Evolutionary conservation across 352 stramenopile species (phyloP).

Genomic region (Globisporangium carolinianum): DNA sequence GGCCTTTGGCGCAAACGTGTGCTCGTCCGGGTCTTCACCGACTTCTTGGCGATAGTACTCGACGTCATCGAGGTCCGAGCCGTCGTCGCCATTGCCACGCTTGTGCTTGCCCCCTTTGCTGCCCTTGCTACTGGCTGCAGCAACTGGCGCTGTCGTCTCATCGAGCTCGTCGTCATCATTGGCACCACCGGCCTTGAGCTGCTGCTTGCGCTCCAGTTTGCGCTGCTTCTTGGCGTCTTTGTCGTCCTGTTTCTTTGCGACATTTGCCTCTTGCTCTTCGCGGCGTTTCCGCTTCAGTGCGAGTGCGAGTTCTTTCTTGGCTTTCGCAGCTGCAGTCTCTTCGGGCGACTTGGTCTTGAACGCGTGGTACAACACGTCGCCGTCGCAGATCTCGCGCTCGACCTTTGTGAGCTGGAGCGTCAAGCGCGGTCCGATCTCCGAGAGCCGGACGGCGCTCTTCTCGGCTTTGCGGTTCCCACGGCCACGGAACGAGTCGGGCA

Average conservation of each 20-base stretch:
- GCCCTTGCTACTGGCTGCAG: slow-evolving; percentile 10
- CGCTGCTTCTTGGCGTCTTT: slow-evolving; percentile 76
- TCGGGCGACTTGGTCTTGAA: slow-evolving; percentile 87
- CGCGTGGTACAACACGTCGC: slow-evolving; percentile 97
- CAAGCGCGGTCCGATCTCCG: slow-evolving; percentile 94
- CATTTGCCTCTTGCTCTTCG: slow-evolving; percentile 87
- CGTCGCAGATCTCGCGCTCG: slow-evolving; percentile 92
- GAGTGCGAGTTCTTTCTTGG: slow-evolving; percentile 57
- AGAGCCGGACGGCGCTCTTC: slow-evolving; percentile 92
- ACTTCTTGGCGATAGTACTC: slow-evolving; percentile 84
- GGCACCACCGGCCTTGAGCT: slow-evolving; percentile 18
- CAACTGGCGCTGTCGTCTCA: slow-evolving; percentile 26
- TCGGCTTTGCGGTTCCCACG: slow-evolving; percentile 89
- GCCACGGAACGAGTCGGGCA: slow-evolving; percentile 90
- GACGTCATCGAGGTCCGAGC: slow-evolving; percentile 64
- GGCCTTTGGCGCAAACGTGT: slow-evolving; percentile 64
- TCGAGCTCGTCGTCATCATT: slow-evolving; percentile 20
- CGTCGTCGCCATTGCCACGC: slow-evolving; percentile 19
- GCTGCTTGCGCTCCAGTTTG: slow-evolving; percentile 56
- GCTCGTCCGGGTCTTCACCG: slow-evolving; percentile 68
- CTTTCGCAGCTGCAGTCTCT: slow-evolving; percentile 74
- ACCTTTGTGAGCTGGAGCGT: slow-evolving; percentile 95
- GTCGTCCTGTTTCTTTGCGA: slow-evolving; percentile 81
- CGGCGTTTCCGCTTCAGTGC: slow-evolving; percentile 80
- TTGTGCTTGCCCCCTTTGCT: slow-evolving; percentile 12